Percentiles rank a stretch among this genome's conserved stretches.
Evolutionary conservation across 2,329 filamentous ascomycete species (phyloP).

Genomic region (Blastomyces gilchristii): DNA sequence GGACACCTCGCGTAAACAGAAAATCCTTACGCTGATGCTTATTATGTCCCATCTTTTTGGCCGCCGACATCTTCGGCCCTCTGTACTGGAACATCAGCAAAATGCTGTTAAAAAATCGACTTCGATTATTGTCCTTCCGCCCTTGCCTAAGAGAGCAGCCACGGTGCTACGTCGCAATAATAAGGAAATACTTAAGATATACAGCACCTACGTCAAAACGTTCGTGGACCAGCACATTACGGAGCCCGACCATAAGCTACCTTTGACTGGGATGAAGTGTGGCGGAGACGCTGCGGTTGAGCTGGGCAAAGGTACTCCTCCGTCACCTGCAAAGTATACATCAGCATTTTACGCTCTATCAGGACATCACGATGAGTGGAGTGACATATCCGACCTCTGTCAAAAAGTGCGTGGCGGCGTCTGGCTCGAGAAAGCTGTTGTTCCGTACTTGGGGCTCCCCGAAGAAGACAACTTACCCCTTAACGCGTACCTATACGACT

Average conservation of each 20-base stretch:
- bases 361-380: constrained; percentile 54
- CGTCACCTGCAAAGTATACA: constrained; percentile 24
- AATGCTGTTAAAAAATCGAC: constrained; percentile 47
- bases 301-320: background rate
- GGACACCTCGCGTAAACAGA: constrained; percentile 32
- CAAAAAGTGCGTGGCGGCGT: constrained; percentile 54
- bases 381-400: constrained; percentile 57
- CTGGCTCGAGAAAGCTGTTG: constrained; percentile 63
- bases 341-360: constrained; percentile 65
- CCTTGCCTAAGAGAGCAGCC: constrained; percentile 49
- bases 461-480: constrained; percentile 40
- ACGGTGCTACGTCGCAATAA: constrained; percentile 54
- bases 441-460: constrained; percentile 57
- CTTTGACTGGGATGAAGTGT: constrained; percentile 46
- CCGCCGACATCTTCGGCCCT: constrained; percentile 38
- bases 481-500: constrained; percentile 52
- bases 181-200: constrained; percentile 53
- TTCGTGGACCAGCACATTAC: constrained; percentile 56
- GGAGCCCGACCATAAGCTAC: constrained; percentile 46
- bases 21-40: constrained; percentile 52
- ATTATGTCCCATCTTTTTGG: constrained; percentile 63
- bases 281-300: constrained; percentile 24
- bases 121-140: constrained; percentile 56
- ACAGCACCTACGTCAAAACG: constrained; percentile 57
- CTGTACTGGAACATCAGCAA: constrained; percentile 39